These are phyloP conservation scores for Eucalyptus marginata DNA, from an alignment of 345 rosid species.

Conservation along the genomic window DNA sequence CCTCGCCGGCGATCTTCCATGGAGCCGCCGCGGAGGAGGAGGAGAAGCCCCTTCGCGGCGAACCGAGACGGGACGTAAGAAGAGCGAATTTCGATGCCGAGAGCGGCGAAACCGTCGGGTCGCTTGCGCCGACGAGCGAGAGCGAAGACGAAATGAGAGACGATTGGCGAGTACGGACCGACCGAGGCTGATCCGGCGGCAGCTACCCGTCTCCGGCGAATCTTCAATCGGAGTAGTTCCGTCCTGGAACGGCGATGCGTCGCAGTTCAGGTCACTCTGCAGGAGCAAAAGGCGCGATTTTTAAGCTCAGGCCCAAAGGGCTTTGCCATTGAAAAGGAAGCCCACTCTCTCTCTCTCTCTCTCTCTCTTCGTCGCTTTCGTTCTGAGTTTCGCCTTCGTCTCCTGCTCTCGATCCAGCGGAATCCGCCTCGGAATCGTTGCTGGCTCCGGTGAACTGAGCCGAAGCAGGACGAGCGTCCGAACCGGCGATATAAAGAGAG, in stretches of 20 bases:
- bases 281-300: neutral
- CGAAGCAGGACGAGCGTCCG: too few relatives aligned
- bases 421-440: neutral
- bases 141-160: neutral
- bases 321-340: neutral
- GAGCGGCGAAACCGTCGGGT: neutral
- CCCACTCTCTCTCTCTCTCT: neutral
- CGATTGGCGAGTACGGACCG: neutral
- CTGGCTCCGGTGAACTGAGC: too few relatives aligned
- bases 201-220: neutral
- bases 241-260: neutral
- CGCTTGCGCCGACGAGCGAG: neutral
- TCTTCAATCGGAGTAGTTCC: neutral
- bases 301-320: neutral
- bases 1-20: slow-evolving; percentile 3
- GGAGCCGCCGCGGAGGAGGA: neutral
- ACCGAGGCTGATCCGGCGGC: neutral
- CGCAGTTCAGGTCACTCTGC: neutral
- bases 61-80: neutral
- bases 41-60: neutral
- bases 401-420: neutral
- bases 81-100: neutral
- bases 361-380: neutral
- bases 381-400: neutral
- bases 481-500: too few relatives aligned